Evolutionary conservation across 2,329 filamentous ascomycete genomes (phyloP).

Genomic region (Colletotrichum sp.): DNA sequence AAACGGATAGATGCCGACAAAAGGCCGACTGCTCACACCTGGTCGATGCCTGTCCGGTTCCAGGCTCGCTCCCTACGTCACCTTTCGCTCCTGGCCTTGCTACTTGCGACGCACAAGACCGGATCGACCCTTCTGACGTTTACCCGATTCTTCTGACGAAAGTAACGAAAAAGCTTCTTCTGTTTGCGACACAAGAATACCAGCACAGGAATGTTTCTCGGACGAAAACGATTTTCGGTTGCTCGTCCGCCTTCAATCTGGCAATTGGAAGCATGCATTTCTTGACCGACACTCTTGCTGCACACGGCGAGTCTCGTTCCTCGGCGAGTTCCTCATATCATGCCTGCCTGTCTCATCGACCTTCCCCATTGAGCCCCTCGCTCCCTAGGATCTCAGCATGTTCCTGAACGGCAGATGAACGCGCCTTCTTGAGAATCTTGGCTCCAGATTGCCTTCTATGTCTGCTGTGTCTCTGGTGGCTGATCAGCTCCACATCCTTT

Average conservation of each 20-base stretch:
- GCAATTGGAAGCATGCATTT: neutral
- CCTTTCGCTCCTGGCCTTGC: neutral
- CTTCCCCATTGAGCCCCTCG: neutral
- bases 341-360: neutral
- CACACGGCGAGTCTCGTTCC: conserved; percentile 6
- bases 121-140: neutral
- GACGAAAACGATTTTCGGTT: neutral
- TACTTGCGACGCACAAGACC: neutral
- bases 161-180: neutral
- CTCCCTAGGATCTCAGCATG: neutral
- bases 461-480: neutral
- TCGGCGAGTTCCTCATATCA: neutral
- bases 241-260: neutral
- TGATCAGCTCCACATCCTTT: neutral
- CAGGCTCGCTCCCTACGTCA: neutral
- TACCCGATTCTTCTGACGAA: neutral
- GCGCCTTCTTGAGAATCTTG: neutral
- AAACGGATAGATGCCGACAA: neutral
- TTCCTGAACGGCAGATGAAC: neutral
- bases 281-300: neutral
- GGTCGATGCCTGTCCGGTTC: neutral
- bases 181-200: conserved; percentile 8
- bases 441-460: neutral
- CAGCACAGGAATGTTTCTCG: neutral
- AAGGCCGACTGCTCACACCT: neutral